Evolutionary conservation across 139 green algal species (phyloP).

Genomic region (Micractinium sp.): DNA sequence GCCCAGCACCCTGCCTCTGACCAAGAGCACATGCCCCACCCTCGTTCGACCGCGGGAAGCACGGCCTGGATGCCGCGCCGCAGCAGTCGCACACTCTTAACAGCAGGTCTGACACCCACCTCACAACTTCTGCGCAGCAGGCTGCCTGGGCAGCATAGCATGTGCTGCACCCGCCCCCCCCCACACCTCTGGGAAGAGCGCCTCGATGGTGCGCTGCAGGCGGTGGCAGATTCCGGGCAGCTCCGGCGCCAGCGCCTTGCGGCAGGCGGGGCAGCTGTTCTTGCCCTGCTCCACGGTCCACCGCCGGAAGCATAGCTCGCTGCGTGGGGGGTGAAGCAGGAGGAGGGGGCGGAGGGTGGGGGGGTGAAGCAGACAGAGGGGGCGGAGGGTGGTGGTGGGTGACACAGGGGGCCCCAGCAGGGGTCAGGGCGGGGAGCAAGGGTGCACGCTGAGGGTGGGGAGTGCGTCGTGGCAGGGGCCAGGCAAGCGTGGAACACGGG

Average conservation of each 20-base stretch:
- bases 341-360: background rate
- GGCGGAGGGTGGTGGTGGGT: background rate
- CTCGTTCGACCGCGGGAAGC: too few relatives aligned
- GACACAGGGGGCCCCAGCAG: background rate
- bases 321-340: background rate
- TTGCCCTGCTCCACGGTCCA: slow-evolving; percentile 18
- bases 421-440: background rate
- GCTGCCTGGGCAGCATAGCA: background rate
- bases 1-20: too few relatives aligned
- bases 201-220: slow-evolving; percentile 3
- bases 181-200: slow-evolving; percentile 9
- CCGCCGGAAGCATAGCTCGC: background rate
- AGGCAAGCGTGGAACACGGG: background rate
- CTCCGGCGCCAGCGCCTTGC: background rate
- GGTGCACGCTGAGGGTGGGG: too few relatives aligned
- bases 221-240: slow-evolving; percentile 4
- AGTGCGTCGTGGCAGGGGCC: background rate
- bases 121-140: background rate
- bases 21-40: too few relatives aligned
- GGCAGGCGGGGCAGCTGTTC: slow-evolving; percentile 14
- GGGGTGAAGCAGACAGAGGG: background rate
- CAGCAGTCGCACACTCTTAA: too few relatives aligned
- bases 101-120: background rate
- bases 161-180: background rate
- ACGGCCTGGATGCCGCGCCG: too few relatives aligned